These are phyloP conservation scores for Annulohypoxylon nitens DNA, from an alignment of 495 filamentous ascomycete species.

Conservation along the genomic window DNA sequence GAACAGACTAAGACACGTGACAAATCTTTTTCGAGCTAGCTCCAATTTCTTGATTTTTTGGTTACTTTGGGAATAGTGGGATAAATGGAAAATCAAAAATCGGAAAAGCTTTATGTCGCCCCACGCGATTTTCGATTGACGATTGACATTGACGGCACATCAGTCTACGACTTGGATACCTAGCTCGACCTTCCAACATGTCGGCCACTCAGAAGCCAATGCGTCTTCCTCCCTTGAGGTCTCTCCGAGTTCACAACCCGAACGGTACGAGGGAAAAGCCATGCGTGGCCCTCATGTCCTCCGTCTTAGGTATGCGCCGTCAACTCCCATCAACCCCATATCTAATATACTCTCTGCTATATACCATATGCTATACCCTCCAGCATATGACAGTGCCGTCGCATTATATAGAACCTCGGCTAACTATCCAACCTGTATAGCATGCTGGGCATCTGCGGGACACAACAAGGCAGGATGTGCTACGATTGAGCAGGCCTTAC, in stretches of 20 bases:
- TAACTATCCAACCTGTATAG: conserved; percentile 58
- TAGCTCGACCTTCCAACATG: conserved; percentile 35
- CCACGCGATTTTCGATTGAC: conserved; percentile 33
- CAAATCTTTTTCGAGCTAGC: conserved; percentile 1
- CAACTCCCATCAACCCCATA: not conserved
- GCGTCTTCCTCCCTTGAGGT: conserved; percentile 86
- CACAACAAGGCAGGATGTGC: conserved; percentile 79
- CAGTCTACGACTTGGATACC: conserved; percentile 17
- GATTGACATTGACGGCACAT: conserved; percentile 16
- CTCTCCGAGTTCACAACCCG: conserved; percentile 85
- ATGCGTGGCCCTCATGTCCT: conserved; percentile 86
- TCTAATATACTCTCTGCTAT: not conserved
- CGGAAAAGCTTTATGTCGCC: conserved; percentile 36
- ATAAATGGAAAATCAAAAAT: not conserved
- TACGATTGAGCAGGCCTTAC: conserved; percentile 82
- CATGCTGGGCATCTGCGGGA: conserved; percentile 94
- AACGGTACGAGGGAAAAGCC: conserved; percentile 81
- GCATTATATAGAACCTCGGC: conserved; percentile 22
- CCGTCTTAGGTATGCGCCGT: conserved; percentile 80
- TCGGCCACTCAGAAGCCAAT: conserved; percentile 65
- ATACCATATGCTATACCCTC: not conserved
- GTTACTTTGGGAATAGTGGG: not conserved
- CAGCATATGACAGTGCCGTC: conserved; percentile 10
- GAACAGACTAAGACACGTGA: conserved; percentile 32
- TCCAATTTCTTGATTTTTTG: conserved; percentile 7